Evolutionary conservation across 345 rosid species (phyloP), one percentile per base, ranked within the genome.

Genomic region (Arabidopsis arenosa): DNA sequence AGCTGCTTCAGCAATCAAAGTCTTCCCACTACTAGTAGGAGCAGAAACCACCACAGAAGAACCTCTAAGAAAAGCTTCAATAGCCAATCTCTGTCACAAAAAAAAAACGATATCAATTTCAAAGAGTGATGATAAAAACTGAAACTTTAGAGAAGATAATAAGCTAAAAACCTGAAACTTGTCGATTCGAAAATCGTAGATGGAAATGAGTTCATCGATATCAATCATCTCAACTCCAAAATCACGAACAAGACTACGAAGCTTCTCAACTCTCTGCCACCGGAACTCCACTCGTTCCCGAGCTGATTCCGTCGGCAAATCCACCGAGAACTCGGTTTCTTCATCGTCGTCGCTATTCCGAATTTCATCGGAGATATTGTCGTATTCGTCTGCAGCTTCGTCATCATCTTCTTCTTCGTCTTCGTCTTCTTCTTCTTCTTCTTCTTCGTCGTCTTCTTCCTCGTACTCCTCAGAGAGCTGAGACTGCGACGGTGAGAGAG

Each of bases 1-100:
- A 0, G 98, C 96, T 61, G 98, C 97, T 82, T 92, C 98, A 47
- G 97, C 98, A 72, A 94, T 90, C 82, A 94, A 81, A 53, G 98
- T 94, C 89, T 94, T 94, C 8, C 98, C 98, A 63, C 97, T 88
- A 74, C 98, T 90, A 0, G 98, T 94, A 0, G 98, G 98, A 47
- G 98, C 97, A 77, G 98, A 94, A 60, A 94, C 96, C 83, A 94
- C 96, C 32, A 90, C 95, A 12, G 97, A 94, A 0, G 91, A 90
- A 13, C 95, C 95, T 74, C 92, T 84, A 48, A 92, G 81, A 63
- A 90, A 86, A 15, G 95, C 96, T 73, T 92, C 90, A 70, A 92
- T 79, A 1, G 98, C 93, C 84, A 83, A 80, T 54, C 96, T 82
- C 98, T 94, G 74, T 17, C 8, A n/a, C n/a, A n/a, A n/a, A n/a